A percentile compares a stretch with the other conserved stretches of the same genome.
These are phyloP conservation scores for Ogataea zsoltii DNA, from an alignment of 805 yeast genomes.

Conservation along the genomic window DNA sequence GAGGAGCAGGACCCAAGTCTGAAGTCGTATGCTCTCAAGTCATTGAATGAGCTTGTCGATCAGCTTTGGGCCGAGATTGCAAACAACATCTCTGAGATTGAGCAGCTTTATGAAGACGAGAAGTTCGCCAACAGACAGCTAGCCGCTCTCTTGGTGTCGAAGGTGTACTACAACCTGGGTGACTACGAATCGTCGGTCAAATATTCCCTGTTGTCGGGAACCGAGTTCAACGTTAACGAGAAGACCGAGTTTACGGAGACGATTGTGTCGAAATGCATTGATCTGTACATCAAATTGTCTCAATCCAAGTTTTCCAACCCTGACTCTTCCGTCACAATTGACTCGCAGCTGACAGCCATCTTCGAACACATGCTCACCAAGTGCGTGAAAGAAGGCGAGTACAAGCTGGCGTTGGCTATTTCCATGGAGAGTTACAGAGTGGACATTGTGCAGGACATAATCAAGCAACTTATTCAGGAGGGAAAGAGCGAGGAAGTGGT, in stretches of 20 bases:
- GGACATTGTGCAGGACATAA: conserved; percentile 69
- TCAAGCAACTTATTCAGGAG: conserved; percentile 39
- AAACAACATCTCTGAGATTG: conserved; percentile 82
- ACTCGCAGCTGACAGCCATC: conserved; percentile 62
- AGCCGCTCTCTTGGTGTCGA: conserved; percentile 92
- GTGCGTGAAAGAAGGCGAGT: conserved; percentile 71
- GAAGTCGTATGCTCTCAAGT: conserved; percentile 80
- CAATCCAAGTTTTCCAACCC: conserved; percentile 42
- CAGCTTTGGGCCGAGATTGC: conserved; percentile 98
- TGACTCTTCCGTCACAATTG: conserved; percentile 41
- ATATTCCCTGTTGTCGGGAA: conserved; percentile 83
- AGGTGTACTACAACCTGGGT: conserved; percentile 87
- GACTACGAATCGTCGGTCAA: conserved; percentile 90
- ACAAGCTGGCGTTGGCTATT: conserved; percentile 83
- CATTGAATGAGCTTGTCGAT: conserved; percentile 80
- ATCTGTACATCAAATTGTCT: conserved; percentile 69
- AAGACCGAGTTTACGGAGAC: conserved; percentile 89
- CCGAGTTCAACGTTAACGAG: conserved; percentile 72
- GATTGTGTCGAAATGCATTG: conserved; percentile 89
- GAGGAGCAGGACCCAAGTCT: conserved; percentile 77
- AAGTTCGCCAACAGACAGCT: conserved; percentile 66
- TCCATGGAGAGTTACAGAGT: conserved; percentile 85
- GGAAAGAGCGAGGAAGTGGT: conserved; percentile 52
- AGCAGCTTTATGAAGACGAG: conserved; percentile 86
- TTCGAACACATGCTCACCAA: conserved; percentile 86